phyloP scores from a whole-genome alignment of 257 asterid genomes.

The Solanum commersonii region DNA sequence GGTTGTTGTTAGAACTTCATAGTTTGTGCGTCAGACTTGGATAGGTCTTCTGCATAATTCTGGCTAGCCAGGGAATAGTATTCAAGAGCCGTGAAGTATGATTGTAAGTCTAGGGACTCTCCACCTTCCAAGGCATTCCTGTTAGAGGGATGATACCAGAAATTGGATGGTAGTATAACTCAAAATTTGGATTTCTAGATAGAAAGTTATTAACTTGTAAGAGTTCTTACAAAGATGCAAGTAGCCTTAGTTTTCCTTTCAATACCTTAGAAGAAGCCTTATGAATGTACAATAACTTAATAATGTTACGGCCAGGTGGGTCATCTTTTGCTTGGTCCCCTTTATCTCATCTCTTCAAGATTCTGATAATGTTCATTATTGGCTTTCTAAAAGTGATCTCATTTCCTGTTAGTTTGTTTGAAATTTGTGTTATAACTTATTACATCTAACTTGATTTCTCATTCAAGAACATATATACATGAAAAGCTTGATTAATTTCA shows the following conservation, averaged over 20 bases:
- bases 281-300: background rate
- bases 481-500: no score
- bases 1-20: constrained; percentile 40
- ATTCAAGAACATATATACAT: no score
- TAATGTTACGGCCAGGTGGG: background rate
- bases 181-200: background rate
- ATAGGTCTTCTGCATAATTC: background rate
- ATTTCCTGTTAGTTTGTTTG: background rate
- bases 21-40: background rate
- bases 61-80: background rate
- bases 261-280: background rate
- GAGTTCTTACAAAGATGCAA: background rate
- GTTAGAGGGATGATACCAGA: background rate
- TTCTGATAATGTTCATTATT: background rate
- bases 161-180: background rate
- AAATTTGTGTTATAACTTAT: background rate
- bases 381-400: background rate
- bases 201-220: background rate
- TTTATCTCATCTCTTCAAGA: background rate
- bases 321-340: background rate
- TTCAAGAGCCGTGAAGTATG: background rate
- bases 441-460: background rate
- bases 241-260: background rate
- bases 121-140: background rate
- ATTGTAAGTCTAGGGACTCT: background rate